These are phyloP conservation scores for Primulina eburnea DNA, from an alignment of 257 asterid genomes.

Conservation along the genomic window DNA sequence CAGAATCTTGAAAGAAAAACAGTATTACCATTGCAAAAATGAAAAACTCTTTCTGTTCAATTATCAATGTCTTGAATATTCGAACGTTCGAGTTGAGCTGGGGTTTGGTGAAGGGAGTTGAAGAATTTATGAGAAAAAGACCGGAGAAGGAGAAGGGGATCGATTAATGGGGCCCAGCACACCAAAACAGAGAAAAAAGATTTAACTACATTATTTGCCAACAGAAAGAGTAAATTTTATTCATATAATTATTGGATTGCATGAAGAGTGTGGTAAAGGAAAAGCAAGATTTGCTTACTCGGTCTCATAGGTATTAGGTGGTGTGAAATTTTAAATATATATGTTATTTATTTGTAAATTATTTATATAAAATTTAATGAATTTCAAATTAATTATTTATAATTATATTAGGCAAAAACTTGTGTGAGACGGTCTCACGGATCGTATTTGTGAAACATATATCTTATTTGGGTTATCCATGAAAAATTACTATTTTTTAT, in stretches of 20 bases:
- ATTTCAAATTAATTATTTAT: too few species aligned
- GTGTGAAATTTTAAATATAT: too few species aligned
- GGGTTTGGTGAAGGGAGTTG: slow-evolving; percentile 37
- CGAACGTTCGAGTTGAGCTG: slow-evolving; percentile 15
- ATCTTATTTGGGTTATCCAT: too few species aligned
- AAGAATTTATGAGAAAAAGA: slow-evolving; percentile 64
- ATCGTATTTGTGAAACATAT: too few species aligned
- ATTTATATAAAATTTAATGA: too few species aligned
- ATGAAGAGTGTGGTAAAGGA: slow-evolving; percentile 32
- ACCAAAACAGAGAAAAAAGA: slow-evolving; percentile 29
- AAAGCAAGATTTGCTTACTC: slow-evolving; percentile 40
- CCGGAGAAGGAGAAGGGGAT: slow-evolving; percentile 31
- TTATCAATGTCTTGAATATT: not conserved
- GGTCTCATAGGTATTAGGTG: too few species aligned
- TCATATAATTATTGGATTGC: not conserved
- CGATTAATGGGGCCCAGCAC: slow-evolving; percentile 40
- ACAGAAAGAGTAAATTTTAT: slow-evolving; percentile 11
- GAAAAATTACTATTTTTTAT: too few species aligned
- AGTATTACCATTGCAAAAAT: not conserved
- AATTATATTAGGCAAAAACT: too few species aligned
- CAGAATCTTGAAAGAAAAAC: not conserved
- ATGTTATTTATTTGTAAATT: too few species aligned
- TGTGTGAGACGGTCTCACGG: too few species aligned
- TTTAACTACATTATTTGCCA: slow-evolving; percentile 17
- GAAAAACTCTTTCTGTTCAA: not conserved